phyloP scores from a whole-genome alignment of 2,329 filamentous ascomycete species.

The Scedosporium apiospermum region DNA sequence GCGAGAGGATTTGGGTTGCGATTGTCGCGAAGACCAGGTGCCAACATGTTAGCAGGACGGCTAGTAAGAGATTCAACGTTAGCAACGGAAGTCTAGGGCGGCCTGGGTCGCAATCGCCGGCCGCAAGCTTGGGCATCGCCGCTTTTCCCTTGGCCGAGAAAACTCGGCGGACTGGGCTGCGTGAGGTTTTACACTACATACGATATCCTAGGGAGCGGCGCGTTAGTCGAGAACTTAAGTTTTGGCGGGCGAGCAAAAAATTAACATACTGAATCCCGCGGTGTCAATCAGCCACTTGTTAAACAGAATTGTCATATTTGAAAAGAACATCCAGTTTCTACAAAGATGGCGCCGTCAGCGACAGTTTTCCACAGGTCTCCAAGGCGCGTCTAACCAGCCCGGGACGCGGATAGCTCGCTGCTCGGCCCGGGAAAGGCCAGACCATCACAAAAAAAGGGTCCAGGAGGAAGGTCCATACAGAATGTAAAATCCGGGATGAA shows the following conservation, averaged over 20 bases:
- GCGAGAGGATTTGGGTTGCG: conserved; percentile 56
- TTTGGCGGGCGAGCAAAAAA: not conserved
- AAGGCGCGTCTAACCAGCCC: not conserved
- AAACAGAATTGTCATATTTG: conserved; percentile 78
- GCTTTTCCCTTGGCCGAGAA: too few relatives aligned
- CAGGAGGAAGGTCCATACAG: conserved; percentile 9
- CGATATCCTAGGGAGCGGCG: conserved; percentile 23
- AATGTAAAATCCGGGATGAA: conserved; percentile 21
- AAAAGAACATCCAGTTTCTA: conserved; percentile 73
- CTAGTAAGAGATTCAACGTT: conserved; percentile 16
- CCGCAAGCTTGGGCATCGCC: too few relatives aligned
- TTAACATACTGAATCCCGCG: conserved; percentile 58
- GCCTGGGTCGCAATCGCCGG: not conserved
- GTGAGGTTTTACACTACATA: conserved; percentile 20
- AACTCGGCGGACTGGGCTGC: too few relatives aligned
- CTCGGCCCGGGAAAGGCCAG: not conserved
- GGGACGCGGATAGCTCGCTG: not conserved
- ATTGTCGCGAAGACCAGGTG: conserved; percentile 57
- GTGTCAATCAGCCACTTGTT: conserved; percentile 84
- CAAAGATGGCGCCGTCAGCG: not conserved
- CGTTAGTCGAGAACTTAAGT: conserved; percentile 15
- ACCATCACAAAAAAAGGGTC: not conserved
- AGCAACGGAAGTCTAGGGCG: not conserved
- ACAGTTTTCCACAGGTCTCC: not conserved
- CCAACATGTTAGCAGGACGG: conserved; percentile 56